These are phyloP conservation scores for Ophiostoma sp. DNA, from an alignment of 2,329 filamentous ascomycete species.

Conservation along the genomic window DNA sequence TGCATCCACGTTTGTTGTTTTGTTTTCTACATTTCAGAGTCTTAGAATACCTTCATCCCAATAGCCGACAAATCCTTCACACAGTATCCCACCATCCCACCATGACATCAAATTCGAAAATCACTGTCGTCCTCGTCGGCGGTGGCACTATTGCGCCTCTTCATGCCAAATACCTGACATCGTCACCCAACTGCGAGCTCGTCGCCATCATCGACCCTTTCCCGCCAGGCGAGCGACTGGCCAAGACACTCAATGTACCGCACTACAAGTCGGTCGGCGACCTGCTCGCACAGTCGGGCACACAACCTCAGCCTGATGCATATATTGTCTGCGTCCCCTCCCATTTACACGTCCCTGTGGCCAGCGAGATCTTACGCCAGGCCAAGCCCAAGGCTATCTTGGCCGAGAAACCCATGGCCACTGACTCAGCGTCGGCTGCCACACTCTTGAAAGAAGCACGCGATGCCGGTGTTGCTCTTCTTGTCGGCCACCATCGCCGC, in stretches of 20 bases:
- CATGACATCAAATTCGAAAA: background rate
- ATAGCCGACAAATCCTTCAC: background rate
- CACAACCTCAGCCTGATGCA: background rate
- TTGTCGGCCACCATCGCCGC: constrained; percentile 9
- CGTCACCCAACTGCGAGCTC: background rate
- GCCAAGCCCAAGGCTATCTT: constrained; percentile 2
- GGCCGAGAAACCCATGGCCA: background rate
- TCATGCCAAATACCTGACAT: background rate
- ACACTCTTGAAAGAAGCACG: background rate
- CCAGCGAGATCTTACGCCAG: background rate
- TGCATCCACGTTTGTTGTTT: too few species aligned
- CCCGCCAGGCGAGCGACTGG: constrained; percentile 2
- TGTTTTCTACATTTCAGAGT: too few species aligned
- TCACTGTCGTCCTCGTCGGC: constrained; percentile 4
- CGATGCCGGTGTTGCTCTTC: background rate
- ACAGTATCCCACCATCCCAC: background rate
- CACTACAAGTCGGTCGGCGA: background rate
- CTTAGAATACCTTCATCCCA: background rate
- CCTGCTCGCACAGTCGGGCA: background rate
- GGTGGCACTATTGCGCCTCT: constrained; percentile 11
- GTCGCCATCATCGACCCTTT: constrained; percentile 5
- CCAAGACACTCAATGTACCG: background rate
- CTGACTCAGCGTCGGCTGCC: background rate
- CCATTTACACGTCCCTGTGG: background rate
- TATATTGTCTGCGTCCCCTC: constrained; percentile 10